phyloP scores from a whole-genome alignment of 176 grass and related monocot species.

The Tillandsia leiboldiana region DNA sequence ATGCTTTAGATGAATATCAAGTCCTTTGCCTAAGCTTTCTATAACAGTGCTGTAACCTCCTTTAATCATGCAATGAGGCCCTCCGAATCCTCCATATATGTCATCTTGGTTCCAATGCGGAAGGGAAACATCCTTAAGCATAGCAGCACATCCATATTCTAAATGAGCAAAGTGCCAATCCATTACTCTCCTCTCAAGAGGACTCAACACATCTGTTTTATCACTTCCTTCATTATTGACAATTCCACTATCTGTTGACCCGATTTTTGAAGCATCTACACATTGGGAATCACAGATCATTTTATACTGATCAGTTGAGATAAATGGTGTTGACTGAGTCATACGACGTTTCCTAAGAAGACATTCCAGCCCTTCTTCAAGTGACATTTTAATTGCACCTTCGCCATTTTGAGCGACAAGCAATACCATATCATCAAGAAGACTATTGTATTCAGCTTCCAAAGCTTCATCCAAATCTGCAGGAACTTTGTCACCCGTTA shows the following conservation, averaged over 20 bases:
- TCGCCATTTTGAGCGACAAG: constrained; percentile 91
- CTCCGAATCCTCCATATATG: constrained; percentile 95
- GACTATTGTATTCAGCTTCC: constrained; percentile 79
- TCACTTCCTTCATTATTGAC: constrained; percentile 25
- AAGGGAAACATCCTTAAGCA: constrained; percentile 86
- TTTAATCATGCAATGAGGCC: constrained; percentile 99
- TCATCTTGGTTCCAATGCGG: constrained; percentile 99
- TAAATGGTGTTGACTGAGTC: constrained; percentile 32
- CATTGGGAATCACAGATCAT: constrained; percentile 29
- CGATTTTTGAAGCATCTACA: constrained; percentile 24
- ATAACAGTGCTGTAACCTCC: constrained; percentile 82
- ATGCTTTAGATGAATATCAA: constrained; percentile 80
- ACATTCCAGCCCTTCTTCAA: constrained; percentile 90
- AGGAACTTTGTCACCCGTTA: constrained; percentile 76
- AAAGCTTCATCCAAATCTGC: constrained; percentile 67
- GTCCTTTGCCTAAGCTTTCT: constrained; percentile 60
- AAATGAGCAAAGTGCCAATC: constrained; percentile 99
- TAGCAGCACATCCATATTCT: constrained; percentile 95
- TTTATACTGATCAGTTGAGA: constrained; percentile 32
- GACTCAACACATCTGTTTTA: constrained; percentile 50
- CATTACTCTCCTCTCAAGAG: constrained; percentile 91
- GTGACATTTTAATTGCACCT: constrained; percentile 62
- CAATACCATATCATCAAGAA: constrained; percentile 89
- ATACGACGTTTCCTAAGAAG: constrained; percentile 62
- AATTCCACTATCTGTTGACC: constrained; percentile 34